phyloP scores from a whole-genome alignment of 1,284 basidiomycete species.

The Irpex sp. region DNA sequence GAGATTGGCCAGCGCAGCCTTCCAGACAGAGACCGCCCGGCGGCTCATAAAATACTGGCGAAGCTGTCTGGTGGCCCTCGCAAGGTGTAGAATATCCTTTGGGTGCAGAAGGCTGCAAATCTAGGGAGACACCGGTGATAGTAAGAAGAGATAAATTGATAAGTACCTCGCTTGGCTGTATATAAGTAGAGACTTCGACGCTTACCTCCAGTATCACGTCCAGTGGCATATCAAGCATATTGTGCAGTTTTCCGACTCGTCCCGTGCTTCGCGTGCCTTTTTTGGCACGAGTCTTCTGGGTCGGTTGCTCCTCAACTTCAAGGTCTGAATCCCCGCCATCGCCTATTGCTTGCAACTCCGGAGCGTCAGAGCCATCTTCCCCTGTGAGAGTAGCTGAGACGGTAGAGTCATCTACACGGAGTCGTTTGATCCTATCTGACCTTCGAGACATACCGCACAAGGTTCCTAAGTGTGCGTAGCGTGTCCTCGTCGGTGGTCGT shows the following conservation, averaged over 20 bases:
- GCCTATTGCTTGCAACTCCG: neutral
- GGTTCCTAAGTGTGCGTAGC: neutral
- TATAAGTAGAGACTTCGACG: neutral
- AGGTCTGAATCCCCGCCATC: neutral
- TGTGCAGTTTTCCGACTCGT: neutral
- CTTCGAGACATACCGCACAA: neutral
- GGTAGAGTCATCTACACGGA: neutral
- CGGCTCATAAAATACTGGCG: conserved; percentile 4
- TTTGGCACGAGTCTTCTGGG: neutral
- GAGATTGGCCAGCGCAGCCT: conserved; percentile 6
- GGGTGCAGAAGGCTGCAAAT: conserved; percentile 5
- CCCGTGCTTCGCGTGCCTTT: neutral
- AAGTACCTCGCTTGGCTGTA: neutral
- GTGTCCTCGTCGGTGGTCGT: neutral
- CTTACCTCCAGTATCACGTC: conserved; percentile 2
- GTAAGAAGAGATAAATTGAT: neutral
- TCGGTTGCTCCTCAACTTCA: neutral
- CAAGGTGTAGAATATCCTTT: conserved; percentile 4
- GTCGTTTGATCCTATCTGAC: neutral
- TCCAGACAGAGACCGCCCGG: conserved; percentile 10
- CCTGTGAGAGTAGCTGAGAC: neutral
- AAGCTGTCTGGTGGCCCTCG: conserved; percentile 3
- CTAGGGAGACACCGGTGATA: neutral
- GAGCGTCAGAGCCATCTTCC: neutral
- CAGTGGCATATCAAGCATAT: neutral